phyloP scores from a whole-genome alignment of 805 yeast species.

The Kodamaea neixiangensis region DNA sequence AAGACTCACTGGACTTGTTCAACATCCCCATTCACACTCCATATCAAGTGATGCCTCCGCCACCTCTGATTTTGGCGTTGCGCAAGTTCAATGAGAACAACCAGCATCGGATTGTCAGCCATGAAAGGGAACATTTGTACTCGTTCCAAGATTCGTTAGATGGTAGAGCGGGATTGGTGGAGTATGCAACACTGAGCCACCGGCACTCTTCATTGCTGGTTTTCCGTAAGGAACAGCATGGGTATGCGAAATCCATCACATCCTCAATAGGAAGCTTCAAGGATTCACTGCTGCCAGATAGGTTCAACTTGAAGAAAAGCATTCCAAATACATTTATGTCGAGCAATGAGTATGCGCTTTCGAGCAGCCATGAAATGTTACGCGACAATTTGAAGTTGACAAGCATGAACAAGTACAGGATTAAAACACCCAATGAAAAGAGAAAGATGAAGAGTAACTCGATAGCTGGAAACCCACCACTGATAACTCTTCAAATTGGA shows the following conservation, averaged over 20 bases:
- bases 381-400: background rate
- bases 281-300: slow-evolving; percentile 11
- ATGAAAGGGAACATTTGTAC: background rate
- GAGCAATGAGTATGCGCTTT: slow-evolving; percentile 2
- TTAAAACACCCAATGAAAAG: background rate
- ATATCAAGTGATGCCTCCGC: slow-evolving; percentile 37
- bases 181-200: slow-evolving; percentile 9
- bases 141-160: background rate
- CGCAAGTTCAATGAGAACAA: slow-evolving; percentile 14
- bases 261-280: slow-evolving; percentile 21
- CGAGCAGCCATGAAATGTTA: background rate
- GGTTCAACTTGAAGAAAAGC: slow-evolving; percentile 18
- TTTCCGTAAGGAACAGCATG: slow-evolving; percentile 7
- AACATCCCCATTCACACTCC: slow-evolving; percentile 52
- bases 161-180: background rate
- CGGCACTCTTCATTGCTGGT: slow-evolving; percentile 14
- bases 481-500: background rate
- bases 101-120: slow-evolving; percentile 1
- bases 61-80: slow-evolving; percentile 22
- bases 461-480: background rate
- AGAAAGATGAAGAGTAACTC: slow-evolving; percentile 2
- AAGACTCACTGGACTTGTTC: slow-evolving; percentile 20
- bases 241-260: slow-evolving; percentile 19
- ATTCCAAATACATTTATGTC: slow-evolving; percentile 2
- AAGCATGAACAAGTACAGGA: slow-evolving; percentile 2